Conservation (phyloP, 768 basidiomycete genomes). For the Tylopilus sp. region DNA sequence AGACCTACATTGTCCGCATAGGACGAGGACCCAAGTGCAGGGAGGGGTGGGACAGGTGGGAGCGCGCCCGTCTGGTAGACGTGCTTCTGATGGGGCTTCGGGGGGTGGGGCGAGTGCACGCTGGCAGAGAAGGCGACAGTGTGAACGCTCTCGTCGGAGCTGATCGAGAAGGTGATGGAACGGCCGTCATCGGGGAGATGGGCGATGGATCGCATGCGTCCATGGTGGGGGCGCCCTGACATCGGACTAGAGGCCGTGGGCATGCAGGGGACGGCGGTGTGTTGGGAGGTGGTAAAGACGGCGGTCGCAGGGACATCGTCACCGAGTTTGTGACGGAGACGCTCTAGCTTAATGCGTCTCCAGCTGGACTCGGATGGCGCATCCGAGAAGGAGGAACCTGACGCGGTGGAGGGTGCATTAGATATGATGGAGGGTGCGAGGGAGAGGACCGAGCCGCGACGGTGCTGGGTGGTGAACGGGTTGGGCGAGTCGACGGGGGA, state of each 20-base stretch:
- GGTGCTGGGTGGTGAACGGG: constrained; percentile 6
- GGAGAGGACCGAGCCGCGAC: constrained; percentile 21
- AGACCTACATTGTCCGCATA: too few relatives aligned
- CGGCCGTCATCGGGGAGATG: constrained; percentile 16
- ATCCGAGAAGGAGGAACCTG: constrained; percentile 23
- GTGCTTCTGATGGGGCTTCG: too few relatives aligned
- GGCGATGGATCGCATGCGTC: constrained; percentile 4
- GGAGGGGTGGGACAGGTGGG: too few relatives aligned
- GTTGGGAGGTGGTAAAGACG: constrained; percentile 44
- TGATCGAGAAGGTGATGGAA: constrained; percentile 26
- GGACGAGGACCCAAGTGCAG: too few relatives aligned
- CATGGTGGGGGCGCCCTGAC: not conserved
- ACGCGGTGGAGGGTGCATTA: constrained; percentile 12
- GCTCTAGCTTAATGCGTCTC: constrained; percentile 60
- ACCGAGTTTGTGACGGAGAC: constrained; percentile 58
- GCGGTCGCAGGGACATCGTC: constrained; percentile 58
- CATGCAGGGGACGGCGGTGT: constrained; percentile 9
- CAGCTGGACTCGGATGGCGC: constrained; percentile 37
- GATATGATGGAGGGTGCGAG: constrained; percentile 18
- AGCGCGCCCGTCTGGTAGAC: too few relatives aligned
- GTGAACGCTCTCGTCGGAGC: constrained; percentile 27
- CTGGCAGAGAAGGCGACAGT: constrained; percentile 16
- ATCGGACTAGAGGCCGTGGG: constrained; percentile 5
- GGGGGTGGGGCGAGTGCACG: constrained; percentile 11
- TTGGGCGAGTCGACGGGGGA: constrained; percentile 1